phyloP scores from a whole-genome alignment of 371 early-diverging fungal species.

The Syncephalastrum racemosum region DNA sequence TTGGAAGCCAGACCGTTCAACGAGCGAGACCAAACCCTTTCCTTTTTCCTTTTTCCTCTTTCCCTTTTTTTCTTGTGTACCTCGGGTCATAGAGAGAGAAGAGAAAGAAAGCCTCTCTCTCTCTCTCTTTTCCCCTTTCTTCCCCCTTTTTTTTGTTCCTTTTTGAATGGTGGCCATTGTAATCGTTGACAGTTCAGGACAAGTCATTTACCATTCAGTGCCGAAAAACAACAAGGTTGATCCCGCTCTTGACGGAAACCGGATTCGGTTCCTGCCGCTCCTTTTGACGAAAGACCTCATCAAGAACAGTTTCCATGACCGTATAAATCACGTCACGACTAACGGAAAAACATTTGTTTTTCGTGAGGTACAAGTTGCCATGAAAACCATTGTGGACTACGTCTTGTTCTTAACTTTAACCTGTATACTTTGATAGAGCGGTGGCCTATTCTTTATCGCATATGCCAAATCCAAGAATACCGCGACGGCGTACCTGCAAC shows the following conservation, averaged over 20 bases:
- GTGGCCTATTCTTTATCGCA: conserved; percentile 33
- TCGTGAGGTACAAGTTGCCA: conserved; percentile 35
- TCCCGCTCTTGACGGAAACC: conserved; percentile 20
- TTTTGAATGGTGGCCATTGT: conserved; percentile 38
- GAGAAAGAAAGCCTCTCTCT: not conserved
- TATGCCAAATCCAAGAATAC: conserved; percentile 25
- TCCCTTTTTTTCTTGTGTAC: too few relatives aligned
- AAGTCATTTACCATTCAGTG: conserved; percentile 36
- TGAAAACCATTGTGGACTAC: not conserved
- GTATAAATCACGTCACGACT: conserved; percentile 36
- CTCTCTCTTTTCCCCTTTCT: conserved; percentile 5
- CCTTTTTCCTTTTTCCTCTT: too few relatives aligned
- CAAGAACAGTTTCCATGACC: conserved; percentile 38
- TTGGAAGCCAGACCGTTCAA: too few relatives aligned
- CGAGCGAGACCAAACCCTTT: too few relatives aligned
- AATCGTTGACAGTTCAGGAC: conserved; percentile 42
- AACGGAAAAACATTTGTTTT: conserved; percentile 37
- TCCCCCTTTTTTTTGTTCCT: conserved; percentile 10
- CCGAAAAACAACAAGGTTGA: conserved; percentile 4
- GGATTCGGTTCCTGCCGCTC: conserved; percentile 43
- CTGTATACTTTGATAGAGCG: conserved; percentile 19
- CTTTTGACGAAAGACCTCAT: conserved; percentile 47
- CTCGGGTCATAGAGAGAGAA: too few relatives aligned
- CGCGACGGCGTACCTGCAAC: conserved; percentile 30
- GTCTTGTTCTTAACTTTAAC: not conserved